phyloP scores from a whole-genome alignment of 2,329 filamentous ascomycete species.

The Penicillium hordei region DNA sequence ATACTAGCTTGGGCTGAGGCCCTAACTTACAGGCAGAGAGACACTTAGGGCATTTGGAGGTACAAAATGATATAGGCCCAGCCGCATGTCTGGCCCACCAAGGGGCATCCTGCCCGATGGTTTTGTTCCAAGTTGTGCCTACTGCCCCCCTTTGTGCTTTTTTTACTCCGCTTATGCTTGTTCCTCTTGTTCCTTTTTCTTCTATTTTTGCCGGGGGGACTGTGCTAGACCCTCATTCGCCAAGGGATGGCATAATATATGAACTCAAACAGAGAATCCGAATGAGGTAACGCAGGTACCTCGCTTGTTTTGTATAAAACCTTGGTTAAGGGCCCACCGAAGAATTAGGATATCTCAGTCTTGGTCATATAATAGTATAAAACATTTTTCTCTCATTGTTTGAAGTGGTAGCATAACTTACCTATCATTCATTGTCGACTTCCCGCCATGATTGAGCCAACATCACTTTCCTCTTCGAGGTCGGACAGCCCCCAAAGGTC shows the following conservation, averaged over 20 bases:
- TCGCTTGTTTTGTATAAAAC: conserved; percentile 23
- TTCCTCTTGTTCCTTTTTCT: conserved; percentile 8
- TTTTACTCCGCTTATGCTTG: conserved; percentile 20
- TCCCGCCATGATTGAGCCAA: conserved; percentile 3
- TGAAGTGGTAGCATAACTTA: neutral
- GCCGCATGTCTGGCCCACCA: conserved; percentile 22
- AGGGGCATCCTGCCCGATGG: conserved; percentile 19
- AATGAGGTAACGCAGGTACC: conserved; percentile 14
- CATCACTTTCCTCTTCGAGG: conserved; percentile 13
- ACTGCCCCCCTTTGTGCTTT: conserved; percentile 12
- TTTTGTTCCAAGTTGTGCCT: conserved; percentile 12
- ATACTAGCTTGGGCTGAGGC: conserved; percentile 10
- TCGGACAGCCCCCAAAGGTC: conserved; percentile 35
- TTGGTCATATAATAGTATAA: conserved; percentile 15
- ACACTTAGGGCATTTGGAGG: conserved; percentile 8
- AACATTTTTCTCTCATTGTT: conserved; percentile 3
- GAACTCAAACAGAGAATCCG: conserved; percentile 14
- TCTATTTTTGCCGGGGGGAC: conserved; percentile 21
- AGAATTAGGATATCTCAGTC: conserved; percentile 9
- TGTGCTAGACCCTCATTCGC: conserved; percentile 15
- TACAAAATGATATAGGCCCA: conserved; percentile 15
- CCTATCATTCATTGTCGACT: neutral
- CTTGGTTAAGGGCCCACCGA: conserved; percentile 6
- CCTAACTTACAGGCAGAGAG: conserved; percentile 14
- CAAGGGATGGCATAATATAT: conserved; percentile 15